These are phyloP conservation scores for Pterulicium gracile DNA, from an alignment of 1,284 basidiomycete species.

Conservation along the genomic window DNA sequence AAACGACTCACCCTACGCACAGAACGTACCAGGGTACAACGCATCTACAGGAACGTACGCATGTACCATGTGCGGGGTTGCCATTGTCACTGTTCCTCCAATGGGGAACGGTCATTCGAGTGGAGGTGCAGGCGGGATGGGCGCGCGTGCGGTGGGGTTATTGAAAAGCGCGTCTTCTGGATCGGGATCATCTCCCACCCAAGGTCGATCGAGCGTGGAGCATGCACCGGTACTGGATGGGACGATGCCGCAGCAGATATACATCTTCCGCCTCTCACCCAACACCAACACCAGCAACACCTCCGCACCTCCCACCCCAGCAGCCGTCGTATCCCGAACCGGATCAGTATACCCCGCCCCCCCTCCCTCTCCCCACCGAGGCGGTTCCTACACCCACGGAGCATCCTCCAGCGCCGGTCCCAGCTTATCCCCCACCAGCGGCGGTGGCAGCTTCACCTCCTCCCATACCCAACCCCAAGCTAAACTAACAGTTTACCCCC, in stretches of 20 bases:
- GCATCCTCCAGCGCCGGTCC: slow-evolving; percentile 12
- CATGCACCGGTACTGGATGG: slow-evolving; percentile 7
- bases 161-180: neutral
- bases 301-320: slow-evolving; percentile 9
- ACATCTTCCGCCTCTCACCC: slow-evolving; percentile 47
- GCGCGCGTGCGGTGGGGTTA: neutral
- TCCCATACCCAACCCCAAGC: neutral
- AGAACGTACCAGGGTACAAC: neutral
- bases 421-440: neutral
- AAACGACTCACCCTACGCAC: neutral
- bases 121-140: neutral
- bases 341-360: too few relatives aligned
- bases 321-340: slow-evolving; percentile 17
- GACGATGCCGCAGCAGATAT: slow-evolving; percentile 33
- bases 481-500: slow-evolving; percentile 39
- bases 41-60: neutral
- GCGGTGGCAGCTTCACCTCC: neutral
- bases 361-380: slow-evolving; percentile 12
- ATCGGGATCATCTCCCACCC: slow-evolving; percentile 15
- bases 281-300: slow-evolving; percentile 17
- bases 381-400: slow-evolving; percentile 12
- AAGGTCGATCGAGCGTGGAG: slow-evolving; percentile 9
- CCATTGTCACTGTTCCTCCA: neutral
- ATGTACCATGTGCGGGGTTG: neutral
- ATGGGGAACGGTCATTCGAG: neutral